Conservation (phyloP, 1,139 yeast species). For the Zygoascus meyerae region DNA sequence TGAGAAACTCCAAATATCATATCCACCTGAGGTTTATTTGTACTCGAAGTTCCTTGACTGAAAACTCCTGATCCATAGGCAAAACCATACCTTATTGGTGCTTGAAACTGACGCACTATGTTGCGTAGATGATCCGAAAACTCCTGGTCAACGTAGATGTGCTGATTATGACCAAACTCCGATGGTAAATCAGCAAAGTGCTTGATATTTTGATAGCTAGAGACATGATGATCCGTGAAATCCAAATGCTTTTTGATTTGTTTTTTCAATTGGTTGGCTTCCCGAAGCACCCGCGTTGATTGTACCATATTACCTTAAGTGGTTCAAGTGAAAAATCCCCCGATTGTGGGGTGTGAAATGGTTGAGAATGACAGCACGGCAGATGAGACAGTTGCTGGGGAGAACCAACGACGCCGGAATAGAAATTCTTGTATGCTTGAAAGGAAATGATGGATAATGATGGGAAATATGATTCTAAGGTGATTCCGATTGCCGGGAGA, state of each 20-base stretch:
- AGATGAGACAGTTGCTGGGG: no score
- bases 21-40: conserved; percentile 61
- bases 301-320: no score
- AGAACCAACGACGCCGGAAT: no score
- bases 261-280: not conserved
- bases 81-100: conserved; percentile 68
- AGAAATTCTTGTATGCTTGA: no score
- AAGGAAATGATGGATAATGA: no score
- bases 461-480: no score
- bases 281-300: not conserved
- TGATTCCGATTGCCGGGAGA: no score
- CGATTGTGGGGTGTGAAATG: no score
- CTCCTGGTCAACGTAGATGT: conserved; percentile 42
- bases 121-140: conserved; percentile 44
- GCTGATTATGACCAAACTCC: conserved; percentile 55
- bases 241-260: not conserved
- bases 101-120: conserved; percentile 53
- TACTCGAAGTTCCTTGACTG: conserved; percentile 50
- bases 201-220: conserved; percentile 26
- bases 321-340: no score
- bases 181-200: conserved; percentile 47
- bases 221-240: conserved; percentile 25
- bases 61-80: conserved; percentile 98
- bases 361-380: no score
- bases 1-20: conserved; percentile 78